phyloP scores from a whole-genome alignment of 2,329 filamentous ascomycete species.

The Alternaria gaisen region DNA sequence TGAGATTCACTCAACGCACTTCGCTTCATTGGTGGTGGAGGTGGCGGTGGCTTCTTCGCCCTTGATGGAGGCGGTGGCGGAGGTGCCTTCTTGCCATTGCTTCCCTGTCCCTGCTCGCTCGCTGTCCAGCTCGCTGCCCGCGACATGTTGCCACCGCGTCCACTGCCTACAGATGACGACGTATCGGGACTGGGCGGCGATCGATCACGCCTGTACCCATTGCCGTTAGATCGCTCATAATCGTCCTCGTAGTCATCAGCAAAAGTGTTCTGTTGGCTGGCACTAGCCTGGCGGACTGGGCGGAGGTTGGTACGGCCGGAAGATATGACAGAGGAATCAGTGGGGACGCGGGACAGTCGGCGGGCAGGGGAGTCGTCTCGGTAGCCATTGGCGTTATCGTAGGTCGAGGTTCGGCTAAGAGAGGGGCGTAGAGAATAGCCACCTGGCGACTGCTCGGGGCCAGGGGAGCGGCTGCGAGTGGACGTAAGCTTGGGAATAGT shows the following conservation, averaged over 20 bases:
- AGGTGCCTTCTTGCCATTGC: conserved; percentile 59
- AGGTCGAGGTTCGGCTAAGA: conserved; percentile 63
- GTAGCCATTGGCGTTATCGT: conserved; percentile 64
- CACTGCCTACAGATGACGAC: conserved; percentile 42
- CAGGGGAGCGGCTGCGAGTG: conserved; percentile 53
- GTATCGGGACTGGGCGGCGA: conserved; percentile 63
- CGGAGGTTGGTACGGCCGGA: conserved; percentile 59
- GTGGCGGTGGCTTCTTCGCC: conserved; percentile 71
- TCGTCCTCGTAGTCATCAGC: conserved; percentile 51
- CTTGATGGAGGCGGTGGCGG: conserved; percentile 68
- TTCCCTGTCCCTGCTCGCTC: conserved; percentile 34
- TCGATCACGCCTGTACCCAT: conserved; percentile 52
- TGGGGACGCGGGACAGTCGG: conserved; percentile 62
- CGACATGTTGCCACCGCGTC: conserved; percentile 60
- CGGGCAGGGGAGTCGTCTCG: conserved; percentile 62
- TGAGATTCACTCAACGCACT: conserved; percentile 57
- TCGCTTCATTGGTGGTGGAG: conserved; percentile 71
- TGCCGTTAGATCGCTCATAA: conserved; percentile 35
- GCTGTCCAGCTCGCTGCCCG: conserved; percentile 61
- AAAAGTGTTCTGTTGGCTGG: conserved; percentile 42
- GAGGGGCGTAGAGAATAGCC: conserved; percentile 56
- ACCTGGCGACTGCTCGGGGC: conserved; percentile 41
- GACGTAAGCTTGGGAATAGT: conserved; percentile 53
- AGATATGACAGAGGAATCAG: conserved; percentile 62
- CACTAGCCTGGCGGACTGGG: conserved; percentile 47